Base-by-base conservation (phyloP, 1,284 basidiomycete species). In the Ustilago bromivora region DNA sequence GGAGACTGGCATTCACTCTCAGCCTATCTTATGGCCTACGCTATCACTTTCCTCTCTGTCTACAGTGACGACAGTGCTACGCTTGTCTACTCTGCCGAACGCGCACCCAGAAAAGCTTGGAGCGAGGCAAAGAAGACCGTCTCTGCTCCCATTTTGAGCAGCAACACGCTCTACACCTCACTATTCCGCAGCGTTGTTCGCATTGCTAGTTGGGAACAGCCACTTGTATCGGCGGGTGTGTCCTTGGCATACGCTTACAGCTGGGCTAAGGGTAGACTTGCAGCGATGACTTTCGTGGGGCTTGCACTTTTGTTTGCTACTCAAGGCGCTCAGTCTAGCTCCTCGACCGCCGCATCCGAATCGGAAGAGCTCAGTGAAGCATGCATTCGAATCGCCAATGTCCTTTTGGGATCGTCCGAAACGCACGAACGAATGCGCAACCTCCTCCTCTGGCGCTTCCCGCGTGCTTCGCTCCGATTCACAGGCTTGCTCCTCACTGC, bases 381-480 rank as follows among this genome's bases (percentile, higher is more conserved):
- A 13, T 78, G 79, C 43, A 51, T 43, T 49, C 55, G 49, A 34
- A 52, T 65, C 6, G 61, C 66, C 1, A 38, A 75, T 8, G 43
- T 65, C 0, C n/a, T 78, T 36, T 40, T 72, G n/a, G 71, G 74
- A 1, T 61, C 66, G 2, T 61, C 66, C 13, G 61, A 57, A 49
- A 71, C 71, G 6, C 75, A 76, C 31, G 70, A 81, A 51, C 67
- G 74, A 31, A 58, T 80, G 36, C 66, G 70, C 53, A 81, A 81
- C 49, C 32, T 81, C 47, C 13, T 61, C 2, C 65, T 68, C 5
- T 69, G 68, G 60, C 56, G 76, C 49, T 74, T 70, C 40, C 68
- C 74, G 1, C 55, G 57, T 12, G 78, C 79, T 12, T 76, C 71
- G 17, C 57, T 72, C 12, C 71, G 78, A 2, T 54, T 71, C 13